Conservation (phyloP, 306 rosid genomes). For the apple (Malus domestica) region ASM211411v1 NC_041790.1:31393001-31393500, state of each 20-base stretch:
- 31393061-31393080: background rate
- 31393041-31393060: too few species aligned
- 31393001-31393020: too few species aligned
- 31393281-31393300: constrained; percentile 10
- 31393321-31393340: constrained; percentile 4
- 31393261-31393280: constrained; percentile 25
- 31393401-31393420: too few species aligned
- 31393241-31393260: constrained; percentile 38
- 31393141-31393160: background rate
- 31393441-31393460: too few species aligned
- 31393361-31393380: background rate
- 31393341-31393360: background rate
- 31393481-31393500: too few species aligned
- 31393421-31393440: background rate
- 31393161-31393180: background rate
- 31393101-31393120: background rate
- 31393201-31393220: background rate
- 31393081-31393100: background rate
- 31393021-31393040: too few species aligned
- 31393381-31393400: too few species aligned
- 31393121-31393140: background rate
- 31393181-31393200: background rate
- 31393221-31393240: constrained; percentile 54
- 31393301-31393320: constrained; percentile 42
- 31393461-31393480: too few species aligned